Evolutionary conservation across 139 green algal genomes (phyloP).

Genomic region (Chlamydomonas sp.): DNA sequence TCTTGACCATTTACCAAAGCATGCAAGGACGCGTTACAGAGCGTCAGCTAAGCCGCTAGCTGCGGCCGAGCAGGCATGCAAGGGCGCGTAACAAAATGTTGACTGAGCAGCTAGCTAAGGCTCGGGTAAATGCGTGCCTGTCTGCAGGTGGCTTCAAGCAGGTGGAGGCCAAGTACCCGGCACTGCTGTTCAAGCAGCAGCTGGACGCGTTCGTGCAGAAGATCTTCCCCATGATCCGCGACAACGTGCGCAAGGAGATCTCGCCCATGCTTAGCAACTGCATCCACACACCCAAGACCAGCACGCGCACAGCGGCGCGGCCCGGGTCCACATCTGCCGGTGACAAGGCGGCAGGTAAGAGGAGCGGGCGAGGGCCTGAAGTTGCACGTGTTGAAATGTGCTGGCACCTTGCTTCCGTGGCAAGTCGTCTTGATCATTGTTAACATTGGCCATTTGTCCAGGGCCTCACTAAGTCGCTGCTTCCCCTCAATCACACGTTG

Average conservation of each 20-base stretch:
- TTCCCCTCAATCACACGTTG: not conserved
- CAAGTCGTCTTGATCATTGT: not conserved
- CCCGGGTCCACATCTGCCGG: not conserved
- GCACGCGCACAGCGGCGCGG: not conserved
- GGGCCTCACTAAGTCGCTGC: not conserved
- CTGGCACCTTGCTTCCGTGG: not conserved
- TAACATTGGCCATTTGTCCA: not conserved
- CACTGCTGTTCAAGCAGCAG: slow-evolving; percentile 99
- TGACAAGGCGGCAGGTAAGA: slow-evolving; percentile 19
- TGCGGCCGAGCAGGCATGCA: no score
- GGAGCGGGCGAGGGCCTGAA: not conserved
- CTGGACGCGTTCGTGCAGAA: slow-evolving; percentile 97
- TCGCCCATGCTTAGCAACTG: slow-evolving; percentile 81
- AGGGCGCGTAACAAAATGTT: no score
- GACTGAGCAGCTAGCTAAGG: no score
- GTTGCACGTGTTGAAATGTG: not conserved
- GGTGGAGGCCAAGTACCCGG: slow-evolving; percentile 98
- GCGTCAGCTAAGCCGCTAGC: no score
- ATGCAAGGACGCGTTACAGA: no score
- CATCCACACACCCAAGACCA: slow-evolving; percentile 81
- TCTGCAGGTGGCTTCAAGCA: slow-evolving; percentile 63
- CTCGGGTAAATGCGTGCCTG: no score
- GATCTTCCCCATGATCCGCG: slow-evolving; percentile 97
- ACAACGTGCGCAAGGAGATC: slow-evolving; percentile 98
- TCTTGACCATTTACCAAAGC: no score